phyloP scores from a whole-genome alignment of 2,329 filamentous ascomycete species.

The Hypoxylon rubiginosum region DNA sequence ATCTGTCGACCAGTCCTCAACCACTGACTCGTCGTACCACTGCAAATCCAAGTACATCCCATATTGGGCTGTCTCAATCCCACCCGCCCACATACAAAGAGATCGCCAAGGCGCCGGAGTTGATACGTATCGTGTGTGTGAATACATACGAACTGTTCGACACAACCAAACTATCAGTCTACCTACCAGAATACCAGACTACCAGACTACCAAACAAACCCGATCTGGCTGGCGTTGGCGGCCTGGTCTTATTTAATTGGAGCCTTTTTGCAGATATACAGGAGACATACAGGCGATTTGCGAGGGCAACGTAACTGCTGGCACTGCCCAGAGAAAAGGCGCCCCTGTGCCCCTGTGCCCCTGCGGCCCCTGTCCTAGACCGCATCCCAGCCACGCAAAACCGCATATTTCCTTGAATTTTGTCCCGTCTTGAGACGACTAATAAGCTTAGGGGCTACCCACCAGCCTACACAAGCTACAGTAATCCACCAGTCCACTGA shows the following conservation, averaged over 20 bases:
- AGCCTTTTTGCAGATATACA: conserved; percentile 10
- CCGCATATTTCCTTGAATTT: conserved; percentile 44
- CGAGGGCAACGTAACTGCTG: conserved; percentile 40
- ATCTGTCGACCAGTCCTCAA: conserved; percentile 13
- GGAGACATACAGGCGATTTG: conserved; percentile 4
- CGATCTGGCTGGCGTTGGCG: conserved; percentile 26
- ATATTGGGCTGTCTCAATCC: conserved; percentile 26
- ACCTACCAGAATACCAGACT: too few relatives aligned
- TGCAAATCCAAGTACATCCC: conserved; percentile 24
- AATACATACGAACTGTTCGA: conserved; percentile 26
- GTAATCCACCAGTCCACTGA: conserved; percentile 35
- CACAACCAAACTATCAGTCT: too few relatives aligned
- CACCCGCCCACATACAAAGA: conserved; percentile 26
- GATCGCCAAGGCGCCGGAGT: conserved; percentile 37
- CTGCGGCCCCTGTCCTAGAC: conserved; percentile 18
- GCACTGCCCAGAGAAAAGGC: conserved; percentile 20
- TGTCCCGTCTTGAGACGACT: conserved; percentile 45
- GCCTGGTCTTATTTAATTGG: conserved; percentile 32
- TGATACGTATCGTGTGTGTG: conserved; percentile 32
- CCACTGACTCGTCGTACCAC: conserved; percentile 29
- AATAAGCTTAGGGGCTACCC: conserved; percentile 36
- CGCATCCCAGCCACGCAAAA: conserved; percentile 47
- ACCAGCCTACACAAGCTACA: conserved; percentile 7
- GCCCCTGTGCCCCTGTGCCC: conserved; percentile 24
- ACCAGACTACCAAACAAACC: not conserved